phyloP scores from a whole-genome alignment of 352 stramenopile genomes.

The Phytophthora cactorum region DNA sequence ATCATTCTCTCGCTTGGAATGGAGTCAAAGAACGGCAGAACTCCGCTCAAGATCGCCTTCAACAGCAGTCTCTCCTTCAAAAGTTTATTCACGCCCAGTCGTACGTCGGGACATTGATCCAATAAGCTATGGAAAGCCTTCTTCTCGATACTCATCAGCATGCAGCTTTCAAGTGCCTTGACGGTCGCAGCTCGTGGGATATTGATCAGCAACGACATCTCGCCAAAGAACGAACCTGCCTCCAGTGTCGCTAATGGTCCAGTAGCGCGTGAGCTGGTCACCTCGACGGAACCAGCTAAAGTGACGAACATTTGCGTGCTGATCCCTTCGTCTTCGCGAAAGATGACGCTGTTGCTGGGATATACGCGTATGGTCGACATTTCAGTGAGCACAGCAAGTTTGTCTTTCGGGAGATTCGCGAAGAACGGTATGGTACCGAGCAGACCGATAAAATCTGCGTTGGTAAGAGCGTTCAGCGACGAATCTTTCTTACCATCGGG shows the following conservation, averaged over 20 bases:
- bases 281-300: conserved; percentile 63
- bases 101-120: conserved; percentile 60
- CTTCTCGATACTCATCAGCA: conserved; percentile 85
- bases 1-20: conserved; percentile 62
- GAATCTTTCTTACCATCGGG: conserved; percentile 25
- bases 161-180: conserved; percentile 68
- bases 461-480: conserved; percentile 70
- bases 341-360: conserved; percentile 69
- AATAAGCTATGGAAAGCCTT: conserved; percentile 72
- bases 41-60: conserved; percentile 77
- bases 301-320: conserved; percentile 86
- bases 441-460: conserved; percentile 67
- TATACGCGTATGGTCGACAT: conserved; percentile 83
- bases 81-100: conserved; percentile 55
- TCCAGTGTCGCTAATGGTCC: conserved; percentile 64
- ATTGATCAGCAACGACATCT: conserved; percentile 85
- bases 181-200: conserved; percentile 79
- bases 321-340: conserved; percentile 78
- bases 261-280: conserved; percentile 58
- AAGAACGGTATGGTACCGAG: conserved; percentile 80
- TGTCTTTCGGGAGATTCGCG: conserved; percentile 58
- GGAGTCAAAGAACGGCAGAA: conserved; percentile 70
- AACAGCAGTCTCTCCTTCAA: conserved; percentile 74
- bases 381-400: conserved; percentile 68
- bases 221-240: conserved; percentile 78